Base-by-base conservation (phyloP, 2,329 filamentous ascomycete genomes). In the Fusarium musae region DNA sequence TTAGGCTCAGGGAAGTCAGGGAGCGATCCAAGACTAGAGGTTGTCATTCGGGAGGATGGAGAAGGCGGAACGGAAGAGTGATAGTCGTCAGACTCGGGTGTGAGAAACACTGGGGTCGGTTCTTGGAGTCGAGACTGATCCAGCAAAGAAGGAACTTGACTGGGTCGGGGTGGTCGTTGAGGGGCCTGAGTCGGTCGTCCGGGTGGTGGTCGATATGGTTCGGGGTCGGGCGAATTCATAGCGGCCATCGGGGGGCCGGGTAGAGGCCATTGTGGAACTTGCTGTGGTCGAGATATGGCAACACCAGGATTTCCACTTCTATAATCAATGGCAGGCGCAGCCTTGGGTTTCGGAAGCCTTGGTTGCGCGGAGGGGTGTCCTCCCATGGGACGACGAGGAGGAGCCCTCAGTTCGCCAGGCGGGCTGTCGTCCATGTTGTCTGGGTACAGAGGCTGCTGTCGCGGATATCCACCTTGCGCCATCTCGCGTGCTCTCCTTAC, bases 81-180 rank as follows among this genome's bases (percentile, higher is more conserved):
- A 26, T 81, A 81, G 40, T 82, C 81, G 19, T 81, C 77, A 23
- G 65, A 74, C 32, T 79, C 73, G 19, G 77, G 77, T 28, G 73
- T 71, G 28, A 78, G 72, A 44, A 90, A 90, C 9, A 85, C 81
- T 13, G 89, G 88, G 1, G 86, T 89, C 28, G 84, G 86, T 10
- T 90, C 87, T 79, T 91, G 87, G 19, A 89, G 77, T 64, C 83
- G 85, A 43, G 89, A 87, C 63, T 84, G 84, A 74, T 91, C 88
- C 30, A 90, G 80, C 39, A 90, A 86, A 2, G 89, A 90, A 15
- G 89, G 88, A 5, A 91, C 88, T 68, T 84, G 80, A 73, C 89
- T 91, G 12, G 90, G 89, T 42, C 90, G 85, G 16, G 88, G 88
- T 15, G 90, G 90, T 70, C 89, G 84, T 77, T 86, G 87, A 26